These are phyloP conservation scores for Sarocladium strictum DNA, from an alignment of 2,329 filamentous ascomycete genomes.

Conservation along the genomic window DNA sequence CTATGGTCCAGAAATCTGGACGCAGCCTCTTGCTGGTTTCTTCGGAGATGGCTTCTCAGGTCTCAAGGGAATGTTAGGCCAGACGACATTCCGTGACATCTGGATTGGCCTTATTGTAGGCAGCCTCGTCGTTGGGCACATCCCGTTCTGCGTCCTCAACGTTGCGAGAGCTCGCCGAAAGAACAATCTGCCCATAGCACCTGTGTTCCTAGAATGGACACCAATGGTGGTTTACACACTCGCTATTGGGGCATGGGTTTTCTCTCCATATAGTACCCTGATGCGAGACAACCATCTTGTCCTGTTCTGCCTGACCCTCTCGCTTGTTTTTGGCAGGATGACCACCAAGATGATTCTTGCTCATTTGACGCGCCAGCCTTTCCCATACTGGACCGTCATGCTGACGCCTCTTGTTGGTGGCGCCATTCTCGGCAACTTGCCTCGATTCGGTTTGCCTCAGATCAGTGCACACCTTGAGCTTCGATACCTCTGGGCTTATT, in stretches of 20 bases:
- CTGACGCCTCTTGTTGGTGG: slow-evolving; percentile 81
- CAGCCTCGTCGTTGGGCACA: slow-evolving; percentile 64
- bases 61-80: slow-evolving; percentile 55
- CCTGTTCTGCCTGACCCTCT: slow-evolving; percentile 87
- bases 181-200: slow-evolving; percentile 66
- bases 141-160: slow-evolving; percentile 86
- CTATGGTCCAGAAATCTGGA: slow-evolving; percentile 86
- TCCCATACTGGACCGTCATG: slow-evolving; percentile 95
- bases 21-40: slow-evolving; percentile 63
- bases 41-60: slow-evolving; percentile 50
- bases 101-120: slow-evolving; percentile 71
- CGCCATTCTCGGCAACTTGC: slow-evolving; percentile 76
- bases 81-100: slow-evolving; percentile 74
- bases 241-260: slow-evolving; percentile 76
- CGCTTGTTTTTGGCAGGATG: slow-evolving; percentile 96
- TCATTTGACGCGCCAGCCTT: slow-evolving; percentile 86
- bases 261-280: slow-evolving; percentile 79
- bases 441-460: slow-evolving; percentile 63
- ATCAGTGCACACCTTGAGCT: slow-evolving; percentile 64
- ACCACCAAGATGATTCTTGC: slow-evolving; percentile 99
- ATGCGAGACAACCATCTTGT: slow-evolving; percentile 81
- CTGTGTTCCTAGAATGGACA: slow-evolving; percentile 89
- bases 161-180: slow-evolving; percentile 70
- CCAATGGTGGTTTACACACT: slow-evolving; percentile 79
- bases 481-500: slow-evolving; percentile 77